Percentiles rank a stretch among this genome's conserved stretches.
phyloP scores from a whole-genome alignment of 2,329 filamentous ascomycete species.

The Hypoxylon sp. region DNA sequence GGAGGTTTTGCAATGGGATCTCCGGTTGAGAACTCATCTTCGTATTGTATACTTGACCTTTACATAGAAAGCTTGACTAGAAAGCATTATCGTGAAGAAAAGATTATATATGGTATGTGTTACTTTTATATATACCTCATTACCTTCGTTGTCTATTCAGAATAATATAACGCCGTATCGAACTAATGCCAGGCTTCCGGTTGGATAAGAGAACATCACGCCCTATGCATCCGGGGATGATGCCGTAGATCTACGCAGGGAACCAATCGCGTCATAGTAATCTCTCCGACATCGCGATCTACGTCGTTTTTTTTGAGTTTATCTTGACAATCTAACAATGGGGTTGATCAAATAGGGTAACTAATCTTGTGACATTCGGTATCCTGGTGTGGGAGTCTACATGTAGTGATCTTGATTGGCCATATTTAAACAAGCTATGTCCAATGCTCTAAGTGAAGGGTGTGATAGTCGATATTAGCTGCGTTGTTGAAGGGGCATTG shows the following conservation, averaged over 20 bases:
- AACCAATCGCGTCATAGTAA: conserved; percentile 24
- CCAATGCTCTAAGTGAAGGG: neutral
- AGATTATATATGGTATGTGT: no score
- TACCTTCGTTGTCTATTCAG: neutral
- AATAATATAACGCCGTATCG: neutral
- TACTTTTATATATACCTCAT: conserved; percentile 6
- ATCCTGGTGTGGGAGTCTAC: neutral
- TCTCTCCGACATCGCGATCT: conserved; percentile 30
- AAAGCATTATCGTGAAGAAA: neutral
- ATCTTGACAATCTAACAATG: neutral
- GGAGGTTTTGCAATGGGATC: neutral
- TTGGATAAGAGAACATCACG: conserved; percentile 21
- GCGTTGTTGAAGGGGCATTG: neutral
- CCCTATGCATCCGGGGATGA: conserved; percentile 31
- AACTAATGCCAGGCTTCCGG: conserved; percentile 5
- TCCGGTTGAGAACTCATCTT: conserved; percentile 17
- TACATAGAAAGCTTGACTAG: neutral
- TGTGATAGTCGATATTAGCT: neutral
- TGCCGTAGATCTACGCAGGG: conserved; percentile 27
- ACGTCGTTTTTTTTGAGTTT: conserved; percentile 16
- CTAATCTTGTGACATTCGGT: conserved; percentile 10
- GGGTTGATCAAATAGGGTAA: conserved; percentile 18
- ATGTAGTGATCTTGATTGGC: conserved; percentile 3
- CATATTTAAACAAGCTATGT: neutral
- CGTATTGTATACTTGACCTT: neutral